phyloP scores from a whole-genome alignment of 768 basidiomycete species.

The Phlegmacium glaucopus region DNA sequence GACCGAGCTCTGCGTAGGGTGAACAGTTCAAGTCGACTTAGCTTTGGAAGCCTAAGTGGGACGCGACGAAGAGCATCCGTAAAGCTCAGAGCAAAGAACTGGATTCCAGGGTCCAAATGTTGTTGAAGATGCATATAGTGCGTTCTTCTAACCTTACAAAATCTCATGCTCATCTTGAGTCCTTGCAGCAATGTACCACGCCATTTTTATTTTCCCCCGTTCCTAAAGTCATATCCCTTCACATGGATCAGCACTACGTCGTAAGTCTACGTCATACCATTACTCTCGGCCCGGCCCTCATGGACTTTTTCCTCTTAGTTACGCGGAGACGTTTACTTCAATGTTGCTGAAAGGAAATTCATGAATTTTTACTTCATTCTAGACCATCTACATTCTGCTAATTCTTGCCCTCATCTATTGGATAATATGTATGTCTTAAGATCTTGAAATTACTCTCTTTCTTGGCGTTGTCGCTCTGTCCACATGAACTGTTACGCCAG shows the following conservation, averaged over 20 bases:
- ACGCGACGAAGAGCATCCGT: conserved; percentile 57
- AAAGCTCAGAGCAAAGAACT: conserved; percentile 56
- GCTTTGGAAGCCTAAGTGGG: conserved; percentile 80
- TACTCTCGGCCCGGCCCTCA: not conserved
- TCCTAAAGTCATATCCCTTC: conserved; percentile 14
- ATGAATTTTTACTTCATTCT: conserved; percentile 17
- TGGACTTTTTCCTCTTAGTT: conserved; percentile 6
- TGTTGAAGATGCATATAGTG: conserved; percentile 39
- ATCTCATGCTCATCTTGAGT: conserved; percentile 3
- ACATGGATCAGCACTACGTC: conserved; percentile 14
- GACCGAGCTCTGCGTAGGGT: conserved; percentile 90
- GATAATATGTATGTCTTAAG: conserved; percentile 31
- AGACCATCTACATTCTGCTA: conserved; percentile 24
- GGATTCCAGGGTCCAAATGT: conserved; percentile 65
- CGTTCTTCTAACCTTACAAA: not conserved
- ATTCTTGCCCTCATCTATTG: conserved; percentile 29
- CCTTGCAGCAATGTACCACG: conserved; percentile 3
- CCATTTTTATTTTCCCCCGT: conserved; percentile 1
- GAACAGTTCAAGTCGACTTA: conserved; percentile 85
- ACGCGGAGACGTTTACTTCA: conserved; percentile 13
- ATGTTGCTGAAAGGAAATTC: conserved; percentile 10
- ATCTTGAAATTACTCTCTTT: conserved; percentile 18
- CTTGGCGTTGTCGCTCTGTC: conserved; percentile 6
- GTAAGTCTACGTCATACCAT: conserved; percentile 14
- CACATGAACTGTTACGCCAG: conserved; percentile 3